A percentile compares a stretch with the other conserved stretches of the same genome.
Evolutionary conservation across 176 grass and related monocot genomes (phyloP).

Genomic region (Puccinellia tenuiflora): DNA sequence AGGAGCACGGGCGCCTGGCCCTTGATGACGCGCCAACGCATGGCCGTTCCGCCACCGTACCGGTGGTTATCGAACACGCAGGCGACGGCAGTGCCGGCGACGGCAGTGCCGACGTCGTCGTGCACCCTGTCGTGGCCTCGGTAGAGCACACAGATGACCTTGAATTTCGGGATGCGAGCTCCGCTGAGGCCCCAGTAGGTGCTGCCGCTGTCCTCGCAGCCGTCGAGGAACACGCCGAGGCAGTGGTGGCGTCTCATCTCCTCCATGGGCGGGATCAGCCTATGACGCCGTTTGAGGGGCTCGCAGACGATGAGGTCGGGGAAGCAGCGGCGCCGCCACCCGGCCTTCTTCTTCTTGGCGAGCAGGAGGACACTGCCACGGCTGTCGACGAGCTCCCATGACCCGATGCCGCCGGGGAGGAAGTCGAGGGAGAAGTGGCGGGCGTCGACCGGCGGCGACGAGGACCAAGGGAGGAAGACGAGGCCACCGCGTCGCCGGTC

Average conservation of each 20-base stretch:
- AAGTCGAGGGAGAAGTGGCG: neutral
- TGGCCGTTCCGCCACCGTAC: neutral
- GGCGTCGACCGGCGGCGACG: neutral
- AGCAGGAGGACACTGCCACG: neutral
- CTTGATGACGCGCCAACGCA: neutral
- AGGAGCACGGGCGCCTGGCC: neutral
- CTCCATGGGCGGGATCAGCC: neutral
- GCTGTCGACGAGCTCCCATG: neutral
- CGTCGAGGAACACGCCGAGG: neutral
- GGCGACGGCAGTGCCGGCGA: neutral
- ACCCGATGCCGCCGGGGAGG: neutral
- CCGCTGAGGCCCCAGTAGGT: neutral
- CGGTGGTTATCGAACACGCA: too few relatives aligned
- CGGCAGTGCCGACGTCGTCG: neutral
- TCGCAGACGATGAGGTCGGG: conserved; percentile 18
- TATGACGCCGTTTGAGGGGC: neutral
- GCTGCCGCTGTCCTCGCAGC: too few relatives aligned
- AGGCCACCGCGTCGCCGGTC: neutral
- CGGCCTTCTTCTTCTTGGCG: neutral
- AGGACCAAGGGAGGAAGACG: neutral
- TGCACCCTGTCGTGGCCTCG: neutral
- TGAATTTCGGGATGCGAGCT: neutral
- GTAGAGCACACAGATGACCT: neutral
- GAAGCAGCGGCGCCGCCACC: neutral
- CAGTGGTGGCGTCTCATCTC: neutral